Percentiles rank a stretch among this genome's conserved stretches.
Evolutionary conservation across 768 basidiomycete genomes (phyloP).

Genomic region (Fomitopsis serialis): DNA sequence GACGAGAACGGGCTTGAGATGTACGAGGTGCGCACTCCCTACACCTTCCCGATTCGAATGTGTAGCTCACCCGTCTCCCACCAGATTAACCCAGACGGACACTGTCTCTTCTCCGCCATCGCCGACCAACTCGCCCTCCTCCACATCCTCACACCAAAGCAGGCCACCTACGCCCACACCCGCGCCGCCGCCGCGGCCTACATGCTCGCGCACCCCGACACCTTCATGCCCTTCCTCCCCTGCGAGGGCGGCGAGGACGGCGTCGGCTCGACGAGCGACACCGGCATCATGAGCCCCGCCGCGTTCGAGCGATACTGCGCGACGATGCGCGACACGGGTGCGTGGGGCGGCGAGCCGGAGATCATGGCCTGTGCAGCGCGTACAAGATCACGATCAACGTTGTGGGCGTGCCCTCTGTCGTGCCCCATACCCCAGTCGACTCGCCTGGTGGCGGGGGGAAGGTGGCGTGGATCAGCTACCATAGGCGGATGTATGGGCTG

Average conservation of each 20-base stretch:
- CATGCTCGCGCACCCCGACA: constrained; percentile 76
- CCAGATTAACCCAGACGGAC: constrained; percentile 91
- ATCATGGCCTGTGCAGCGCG: constrained; percentile 82
- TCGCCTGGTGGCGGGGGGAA: constrained; percentile 29
- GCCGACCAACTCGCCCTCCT: constrained; percentile 87
- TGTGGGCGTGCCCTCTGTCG: constrained; percentile 73
- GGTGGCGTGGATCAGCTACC: constrained; percentile 80
- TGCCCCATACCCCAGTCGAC: constrained; percentile 67
- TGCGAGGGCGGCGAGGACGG: constrained; percentile 67
- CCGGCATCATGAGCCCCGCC: constrained; percentile 64
- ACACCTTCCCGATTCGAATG: background rate
- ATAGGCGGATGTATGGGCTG: constrained; percentile 89
- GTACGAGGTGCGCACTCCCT: constrained; percentile 44
- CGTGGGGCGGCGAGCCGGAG: constrained; percentile 98
- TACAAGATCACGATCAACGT: constrained; percentile 88
- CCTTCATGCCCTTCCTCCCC: constrained; percentile 92
- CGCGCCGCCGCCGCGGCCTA: constrained; percentile 75
- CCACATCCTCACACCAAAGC: constrained; percentile 49
- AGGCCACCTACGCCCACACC: constrained; percentile 55
- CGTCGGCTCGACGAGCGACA: constrained; percentile 45
- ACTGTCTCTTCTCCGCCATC: constrained; percentile 92
- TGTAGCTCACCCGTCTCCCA: background rate
- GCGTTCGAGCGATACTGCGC: constrained; percentile 74
- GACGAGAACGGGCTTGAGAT: constrained; percentile 61
- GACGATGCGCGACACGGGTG: constrained; percentile 73